Base-by-base conservation (phyloP, 148 eudicot genomes). In the Persicaria tinctoria region DNA sequence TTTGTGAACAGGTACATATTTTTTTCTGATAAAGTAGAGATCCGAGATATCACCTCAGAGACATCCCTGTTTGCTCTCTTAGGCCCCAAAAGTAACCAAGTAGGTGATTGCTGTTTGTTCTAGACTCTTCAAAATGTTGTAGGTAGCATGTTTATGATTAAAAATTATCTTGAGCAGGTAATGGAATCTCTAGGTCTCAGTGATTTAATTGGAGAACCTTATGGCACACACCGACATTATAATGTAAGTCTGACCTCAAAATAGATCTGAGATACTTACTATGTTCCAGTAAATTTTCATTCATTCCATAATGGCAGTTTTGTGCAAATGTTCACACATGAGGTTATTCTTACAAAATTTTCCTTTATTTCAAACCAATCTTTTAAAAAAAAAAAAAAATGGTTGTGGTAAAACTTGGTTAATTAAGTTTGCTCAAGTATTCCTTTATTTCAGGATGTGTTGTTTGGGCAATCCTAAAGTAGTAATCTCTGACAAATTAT, bases 11-110 rank as follows among this genome's bases (percentile, higher is more conserved):
- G 93, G 88, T 89, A 89, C 77, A 87, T 89, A 75, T 89, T 89
- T 83, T 84, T 86, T 23, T 76, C 89, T 48, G 93, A 89, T 86
- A 87, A 89, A 77, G 89, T 89, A 80, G 93, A 89, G 79, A 77
- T 89, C 78, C 74, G 86, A 79, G 93, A 89, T 75, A 87, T 89
- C 76, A 84, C 88, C 20, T 70, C 79, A 51, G 74, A 77, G 77
- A 87, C 91, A 62, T 83, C 82, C 83, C 77, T 89, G 80, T 84
- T 87, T 83, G 93, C 80, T 54, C 78, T 89, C 60, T 73, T 86
- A 79, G 93, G 93, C 48, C 89, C 89, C 59, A 82, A 78, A 77
- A 86, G 91, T 79, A 70, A 84, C 81, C 75, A 86, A 80, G 91
- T 89, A 86, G 49, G 87, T 45, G 60, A 12, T 78, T 72, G 13